Percentiles rank a stretch among this genome's conserved stretches.
These are phyloP conservation scores for Colletotrichum tropicale DNA, from an alignment of 2,329 filamentous ascomycete species.

Conservation along the genomic window DNA sequence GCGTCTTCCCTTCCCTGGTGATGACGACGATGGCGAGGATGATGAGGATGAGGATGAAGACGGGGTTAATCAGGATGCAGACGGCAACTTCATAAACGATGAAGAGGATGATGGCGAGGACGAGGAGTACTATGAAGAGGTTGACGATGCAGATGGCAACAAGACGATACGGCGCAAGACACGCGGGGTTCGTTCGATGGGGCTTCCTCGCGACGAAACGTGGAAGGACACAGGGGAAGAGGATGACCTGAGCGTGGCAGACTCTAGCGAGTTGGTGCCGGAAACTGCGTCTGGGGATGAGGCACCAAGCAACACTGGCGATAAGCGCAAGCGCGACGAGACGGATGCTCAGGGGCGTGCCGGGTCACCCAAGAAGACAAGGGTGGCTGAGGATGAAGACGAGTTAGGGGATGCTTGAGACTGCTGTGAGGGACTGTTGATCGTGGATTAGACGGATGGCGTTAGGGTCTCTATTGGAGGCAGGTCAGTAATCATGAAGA, in stretches of 20 bases:
- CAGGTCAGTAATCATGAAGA: background rate
- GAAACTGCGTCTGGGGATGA: background rate
- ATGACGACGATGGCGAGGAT: background rate
- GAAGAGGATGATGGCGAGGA: constrained; percentile 23
- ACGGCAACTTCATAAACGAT: constrained; percentile 25
- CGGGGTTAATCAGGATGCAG: constrained; percentile 25
- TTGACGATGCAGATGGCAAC: background rate
- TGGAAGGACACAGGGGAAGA: constrained; percentile 4
- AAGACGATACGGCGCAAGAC: background rate
- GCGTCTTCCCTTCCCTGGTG: background rate
- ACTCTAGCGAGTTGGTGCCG: background rate
- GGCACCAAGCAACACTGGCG: background rate
- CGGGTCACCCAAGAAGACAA: background rate
- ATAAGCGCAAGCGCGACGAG: background rate
- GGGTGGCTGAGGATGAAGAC: background rate
- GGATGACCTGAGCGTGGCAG: constrained; percentile 1
- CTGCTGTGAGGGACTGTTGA: background rate
- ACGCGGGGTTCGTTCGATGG: background rate
- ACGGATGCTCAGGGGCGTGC: background rate
- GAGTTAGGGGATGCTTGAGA: background rate
- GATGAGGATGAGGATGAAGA: background rate
- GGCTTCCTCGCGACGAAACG: background rate
- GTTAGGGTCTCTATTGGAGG: background rate
- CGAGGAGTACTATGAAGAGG: background rate
- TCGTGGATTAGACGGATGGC: background rate